Base-by-base conservation (phyloP, 1,284 basidiomycete genomes). In the Trichosporon inkin region DNA sequence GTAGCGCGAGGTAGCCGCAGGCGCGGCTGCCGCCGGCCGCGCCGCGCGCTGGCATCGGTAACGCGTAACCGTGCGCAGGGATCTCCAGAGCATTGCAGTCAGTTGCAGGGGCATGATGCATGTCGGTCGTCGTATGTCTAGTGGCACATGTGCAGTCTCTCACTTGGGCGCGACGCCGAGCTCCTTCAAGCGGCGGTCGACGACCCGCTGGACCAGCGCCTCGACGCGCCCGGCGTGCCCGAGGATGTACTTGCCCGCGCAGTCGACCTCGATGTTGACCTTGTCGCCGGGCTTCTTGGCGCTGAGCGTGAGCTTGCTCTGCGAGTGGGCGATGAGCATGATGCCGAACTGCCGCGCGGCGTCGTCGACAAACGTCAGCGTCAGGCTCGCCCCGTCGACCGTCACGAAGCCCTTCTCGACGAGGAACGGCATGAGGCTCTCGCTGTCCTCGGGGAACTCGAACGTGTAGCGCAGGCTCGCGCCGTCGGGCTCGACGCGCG, bases 331-430 rank as follows among this genome's bases (percentile, higher is more conserved):
- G 77, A 99, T 96, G 63, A 99, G 84, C 90, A 98, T 98, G 63
- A 99, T 85, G 37, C 88, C 87, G 75, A 99, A 96, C n/a, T 53
- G 44, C 8, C 84, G 75, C 53, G 81, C 72, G 13, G 76, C 72
- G 69, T 93, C 90, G 71, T 90, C 81, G 24, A 97, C 91, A 37
- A 81, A 81, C 0, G 94, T 98, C 65, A 99, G 73, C 0, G 95
- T 99, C 52, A 99, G 81, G 2, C 92, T 96, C 2, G 94, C 86
- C 19, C 96, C 95, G 76, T 99, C 95, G 65, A 99, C 86, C 10
- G 94, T 87, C 58, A 99, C 83, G 76, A 94, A 99, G 55, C 95
- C 95, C 77, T 99, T 99, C n/a, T 89, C 86, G 62, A 99, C 90
- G 65, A 99, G 81, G 75, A 92, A 96, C 0, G 84, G 86, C 57